These are phyloP conservation scores for Talaromyces amestolkiae DNA, from an alignment of 2,329 filamentous ascomycete genomes.

Conservation along the genomic window DNA sequence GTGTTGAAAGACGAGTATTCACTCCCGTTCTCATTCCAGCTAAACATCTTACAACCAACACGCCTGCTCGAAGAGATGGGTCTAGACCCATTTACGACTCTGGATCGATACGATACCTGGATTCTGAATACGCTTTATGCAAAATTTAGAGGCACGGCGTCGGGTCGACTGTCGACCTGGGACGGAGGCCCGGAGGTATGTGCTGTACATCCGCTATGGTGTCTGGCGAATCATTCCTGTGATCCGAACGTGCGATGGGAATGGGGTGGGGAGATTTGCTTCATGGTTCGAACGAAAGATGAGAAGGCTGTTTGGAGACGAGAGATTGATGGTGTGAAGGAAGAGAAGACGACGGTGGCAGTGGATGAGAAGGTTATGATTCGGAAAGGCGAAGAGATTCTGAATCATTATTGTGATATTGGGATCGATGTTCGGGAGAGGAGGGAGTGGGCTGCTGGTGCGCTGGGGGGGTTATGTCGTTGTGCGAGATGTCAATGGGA, in stretches of 20 bases:
- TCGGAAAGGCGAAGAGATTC: constrained; percentile 74
- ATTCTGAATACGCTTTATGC: constrained; percentile 87
- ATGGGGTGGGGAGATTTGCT: constrained; percentile 61
- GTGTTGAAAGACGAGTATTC: constrained; percentile 24
- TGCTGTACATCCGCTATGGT: constrained; percentile 94
- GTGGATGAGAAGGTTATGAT: constrained; percentile 54
- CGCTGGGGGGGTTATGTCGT: constrained; percentile 83
- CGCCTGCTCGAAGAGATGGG: constrained; percentile 64
- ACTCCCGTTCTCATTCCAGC: constrained; percentile 60
- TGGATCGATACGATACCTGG: constrained; percentile 48
- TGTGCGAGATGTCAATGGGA: constrained; percentile 80
- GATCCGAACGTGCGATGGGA: constrained; percentile 94
- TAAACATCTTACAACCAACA: constrained; percentile 58
- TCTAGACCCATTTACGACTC: constrained; percentile 55
- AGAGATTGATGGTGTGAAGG: constrained; percentile 26
- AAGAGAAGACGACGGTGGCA: constrained; percentile 44
- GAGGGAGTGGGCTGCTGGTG: constrained; percentile 84
- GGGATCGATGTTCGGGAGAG: constrained; percentile 72
- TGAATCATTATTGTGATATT: constrained; percentile 94
- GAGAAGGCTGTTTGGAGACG: constrained; percentile 41
- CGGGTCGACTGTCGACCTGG: constrained; percentile 71
- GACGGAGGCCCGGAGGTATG: constrained; percentile 86
- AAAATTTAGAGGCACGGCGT: constrained; percentile 91
- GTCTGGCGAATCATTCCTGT: constrained; percentile 92
- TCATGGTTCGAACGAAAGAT: constrained; percentile 32